Base-by-base conservation (phyloP, 139 green algal genomes). In the Chlorella vulgaris region DNA sequence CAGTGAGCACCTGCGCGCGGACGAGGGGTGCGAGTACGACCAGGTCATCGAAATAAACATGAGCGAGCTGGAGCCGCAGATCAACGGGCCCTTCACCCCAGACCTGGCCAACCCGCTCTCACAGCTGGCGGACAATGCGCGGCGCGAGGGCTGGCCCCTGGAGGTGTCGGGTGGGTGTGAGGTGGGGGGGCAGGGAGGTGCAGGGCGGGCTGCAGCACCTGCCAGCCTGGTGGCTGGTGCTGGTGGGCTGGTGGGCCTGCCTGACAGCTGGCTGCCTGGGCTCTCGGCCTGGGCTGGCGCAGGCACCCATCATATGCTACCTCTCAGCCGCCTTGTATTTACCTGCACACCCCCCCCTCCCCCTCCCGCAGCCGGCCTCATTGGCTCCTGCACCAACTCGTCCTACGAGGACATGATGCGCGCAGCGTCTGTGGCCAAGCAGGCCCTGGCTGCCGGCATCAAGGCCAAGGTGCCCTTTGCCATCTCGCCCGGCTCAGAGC, bases 1-100 rank as follows among this genome's bases (percentile, higher is more conserved):
- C 79, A 88, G 88, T 69, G 94, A 96, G 76, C 85, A 96, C 87
- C 87, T 97, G 68, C 47, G 78, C 28, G 86, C 94, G 18, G 93
- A 97, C 84, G 87, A 90, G 65, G 95, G 95, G 38, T 89, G 88
- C 47, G 69, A 91, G 79, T 98, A 98, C 83, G 95, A 98, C 88
- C 90, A 96, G 87, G n/a, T 96, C 35, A 98, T 98, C 79, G 95
- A 98, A 89, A 93, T 98, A 85, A 93, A 98, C 92, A 87, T 98
- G 51, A 84, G 47, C 31, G 89, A 94, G 87, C 92, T 98, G 83
- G 94, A 98, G 95, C 85, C 85, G 33, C 73, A 98, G 84, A 85
- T 98, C 78, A 98, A 98, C 85, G 95, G 95, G 24, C 95, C 95
- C 69, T 98, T 98, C 91, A 98, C 94, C 26, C 95, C 95, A 42